Conservation (phyloP, 768 basidiomycete species). For the Rhizopogon sp. region DNA sequence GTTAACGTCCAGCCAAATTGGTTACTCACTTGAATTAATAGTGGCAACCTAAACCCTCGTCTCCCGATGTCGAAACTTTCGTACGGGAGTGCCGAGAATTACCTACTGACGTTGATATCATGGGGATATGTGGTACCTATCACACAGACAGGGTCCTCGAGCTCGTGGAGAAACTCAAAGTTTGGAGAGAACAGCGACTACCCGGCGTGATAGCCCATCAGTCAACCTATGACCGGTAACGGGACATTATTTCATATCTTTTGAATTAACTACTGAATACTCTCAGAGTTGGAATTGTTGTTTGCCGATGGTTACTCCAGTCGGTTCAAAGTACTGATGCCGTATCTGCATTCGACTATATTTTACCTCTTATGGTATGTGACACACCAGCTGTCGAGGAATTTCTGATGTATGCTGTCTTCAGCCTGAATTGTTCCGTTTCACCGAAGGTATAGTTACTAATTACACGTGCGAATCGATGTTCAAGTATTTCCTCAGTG, state of each 20-base stretch:
- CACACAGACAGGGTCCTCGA: constrained; percentile 54
- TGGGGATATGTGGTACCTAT: constrained; percentile 65
- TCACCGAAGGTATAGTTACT: constrained; percentile 52
- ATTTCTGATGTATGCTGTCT: constrained; percentile 5
- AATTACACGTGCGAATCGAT: not conserved
- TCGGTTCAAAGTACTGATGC: constrained; percentile 75
- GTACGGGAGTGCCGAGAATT: constrained; percentile 59
- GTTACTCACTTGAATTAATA: constrained; percentile 18
- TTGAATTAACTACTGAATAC: not conserved
- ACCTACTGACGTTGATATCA: constrained; percentile 60
- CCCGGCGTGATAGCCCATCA: constrained; percentile 78
- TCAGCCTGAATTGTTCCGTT: constrained; percentile 71
- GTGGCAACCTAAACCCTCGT: constrained; percentile 63
- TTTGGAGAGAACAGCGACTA: constrained; percentile 66
- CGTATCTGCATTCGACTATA: constrained; percentile 72
- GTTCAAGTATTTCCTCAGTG: constrained; percentile 32
- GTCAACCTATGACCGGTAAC: constrained; percentile 78
- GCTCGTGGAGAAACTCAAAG: constrained; percentile 57
- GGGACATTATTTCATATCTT: constrained; percentile 1
- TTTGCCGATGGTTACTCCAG: constrained; percentile 77
- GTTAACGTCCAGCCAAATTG: not conserved
- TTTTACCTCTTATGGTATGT: constrained; percentile 74
- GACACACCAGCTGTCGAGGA: not conserved
- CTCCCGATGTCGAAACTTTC: constrained; percentile 56
- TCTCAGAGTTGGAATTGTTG: constrained; percentile 53